phyloP scores from a whole-genome alignment of 805 yeast species.

The Yarrowia sp. region DNA sequence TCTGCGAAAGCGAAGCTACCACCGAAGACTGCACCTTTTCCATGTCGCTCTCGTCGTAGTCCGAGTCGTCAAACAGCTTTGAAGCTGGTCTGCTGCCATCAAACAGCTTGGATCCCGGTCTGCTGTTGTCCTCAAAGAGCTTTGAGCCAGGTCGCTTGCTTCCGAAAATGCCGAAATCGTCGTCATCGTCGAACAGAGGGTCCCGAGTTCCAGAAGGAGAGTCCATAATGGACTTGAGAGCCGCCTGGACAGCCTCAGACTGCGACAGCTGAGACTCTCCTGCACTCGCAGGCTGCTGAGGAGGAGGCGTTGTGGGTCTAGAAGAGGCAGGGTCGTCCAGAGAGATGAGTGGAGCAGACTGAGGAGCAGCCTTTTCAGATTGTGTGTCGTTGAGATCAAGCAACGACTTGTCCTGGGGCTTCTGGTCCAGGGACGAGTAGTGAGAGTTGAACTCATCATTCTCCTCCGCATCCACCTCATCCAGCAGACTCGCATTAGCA shows the following conservation, averaged over 20 bases:
- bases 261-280: conserved; percentile 38
- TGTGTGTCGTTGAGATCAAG: conserved; percentile 2
- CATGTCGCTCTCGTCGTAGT: conserved; percentile 5
- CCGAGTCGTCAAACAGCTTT: conserved; percentile 22
- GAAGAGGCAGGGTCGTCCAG: not conserved
- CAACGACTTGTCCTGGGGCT: not conserved
- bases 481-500: not conserved
- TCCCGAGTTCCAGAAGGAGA: conserved; percentile 27
- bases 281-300: conserved; percentile 12
- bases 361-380: not conserved
- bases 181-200: conserved; percentile 19
- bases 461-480: not conserved
- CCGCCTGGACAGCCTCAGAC: conserved; percentile 63
- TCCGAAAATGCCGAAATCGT: conserved; percentile 6
- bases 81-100: not conserved
- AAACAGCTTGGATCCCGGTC: not conserved
- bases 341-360: not conserved
- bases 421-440: not conserved
- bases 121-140: not conserved
- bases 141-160: not conserved
- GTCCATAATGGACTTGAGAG: conserved; percentile 54
- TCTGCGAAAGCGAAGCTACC: conserved; percentile 6
- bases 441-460: conserved; percentile 1
- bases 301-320: not conserved
- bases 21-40: not conserved